Evolutionary conservation across 202 grass and related monocot genomes (phyloP), one percentile per base, ranked within the genome.

Genomic region (Digitaria exilis): DNA sequence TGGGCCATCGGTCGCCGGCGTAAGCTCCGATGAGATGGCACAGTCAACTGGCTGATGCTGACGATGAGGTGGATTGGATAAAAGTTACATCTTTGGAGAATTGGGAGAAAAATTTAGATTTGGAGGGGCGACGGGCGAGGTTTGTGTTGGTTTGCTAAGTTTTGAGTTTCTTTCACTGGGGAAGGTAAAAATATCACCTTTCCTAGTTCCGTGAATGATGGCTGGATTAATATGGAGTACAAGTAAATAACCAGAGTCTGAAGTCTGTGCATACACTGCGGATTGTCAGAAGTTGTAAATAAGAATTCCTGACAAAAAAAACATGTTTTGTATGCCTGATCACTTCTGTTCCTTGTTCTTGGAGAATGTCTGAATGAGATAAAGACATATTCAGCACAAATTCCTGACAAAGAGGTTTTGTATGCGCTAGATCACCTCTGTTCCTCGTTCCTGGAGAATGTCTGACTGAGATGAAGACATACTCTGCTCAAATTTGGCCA

Each of bases 251-350:
- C 57, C 26, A 16, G 83, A 86, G 79, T 67, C n/a, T n/a, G n/a
- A n/a, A n/a, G n/a, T n/a, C 46, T 74, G 50, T 83, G 79, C 73
- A 79, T 82, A 59, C 60, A 67, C 49, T 25, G 30, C 25, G 5
- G 44, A 68, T 12, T 37, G 68, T 86, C 84, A 83, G 73, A 69
- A 90, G 79, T 69, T 90, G 84, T 90, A 90, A 52, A 86, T 86
- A 83, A 44, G 51, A 75, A 75, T 83, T 46, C 76, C 84, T 83
- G 84, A 69, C 84, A 37, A 69, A 69, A 31, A 5, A n/a, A n/a
- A 44, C 14, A 78, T 15, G 50, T 72, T 71, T 73, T 62, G 31
- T 67, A 32, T 45, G 72, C 19, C 30, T 66, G 2, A 82, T 65
- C n/a, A 11, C 17, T 48, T 49, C 2, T 78, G 25, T 82, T 68